phyloP scores from a whole-genome alignment of 805 yeast genomes.

The Metschnikowia santaceciliae region DNA sequence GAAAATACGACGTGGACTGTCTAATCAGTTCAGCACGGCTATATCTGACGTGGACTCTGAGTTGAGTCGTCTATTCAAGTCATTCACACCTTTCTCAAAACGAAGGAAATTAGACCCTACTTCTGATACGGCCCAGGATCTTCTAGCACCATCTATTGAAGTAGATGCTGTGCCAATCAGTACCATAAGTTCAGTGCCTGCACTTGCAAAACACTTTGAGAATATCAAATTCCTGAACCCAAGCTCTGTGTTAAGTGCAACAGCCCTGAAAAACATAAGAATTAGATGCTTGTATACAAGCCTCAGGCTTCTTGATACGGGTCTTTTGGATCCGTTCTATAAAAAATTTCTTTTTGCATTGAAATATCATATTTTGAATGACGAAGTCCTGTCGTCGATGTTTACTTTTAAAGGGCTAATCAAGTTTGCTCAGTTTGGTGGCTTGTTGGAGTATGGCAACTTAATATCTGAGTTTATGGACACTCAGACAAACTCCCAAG shows the following conservation, averaged over 20 bases:
- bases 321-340: constrained; percentile 3
- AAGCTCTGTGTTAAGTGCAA: constrained; percentile 9
- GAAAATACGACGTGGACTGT: not conserved
- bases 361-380: constrained; percentile 8
- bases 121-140: not conserved
- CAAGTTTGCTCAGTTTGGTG: constrained; percentile 3
- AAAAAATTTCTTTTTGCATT: constrained; percentile 10
- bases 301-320: constrained; percentile 6
- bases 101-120: not conserved
- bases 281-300: constrained; percentile 8
- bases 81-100: not conserved
- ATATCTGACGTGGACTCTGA: constrained; percentile 2
- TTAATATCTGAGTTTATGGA: not conserved
- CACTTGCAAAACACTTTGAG: constrained; percentile 18
- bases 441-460: not conserved
- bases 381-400: constrained; percentile 6
- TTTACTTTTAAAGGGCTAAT: constrained; percentile 5
- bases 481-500: constrained; percentile 1
- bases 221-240: constrained; percentile 18
- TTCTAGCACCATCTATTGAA: not conserved
- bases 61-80: not conserved
- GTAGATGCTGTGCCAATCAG: constrained; percentile 5
- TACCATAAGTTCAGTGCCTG: constrained; percentile 18
- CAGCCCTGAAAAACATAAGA: not conserved
- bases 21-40: constrained; percentile 1